Base-by-base conservation (phyloP, 768 basidiomycete genomes). In the Ramaria rubella region DNA sequence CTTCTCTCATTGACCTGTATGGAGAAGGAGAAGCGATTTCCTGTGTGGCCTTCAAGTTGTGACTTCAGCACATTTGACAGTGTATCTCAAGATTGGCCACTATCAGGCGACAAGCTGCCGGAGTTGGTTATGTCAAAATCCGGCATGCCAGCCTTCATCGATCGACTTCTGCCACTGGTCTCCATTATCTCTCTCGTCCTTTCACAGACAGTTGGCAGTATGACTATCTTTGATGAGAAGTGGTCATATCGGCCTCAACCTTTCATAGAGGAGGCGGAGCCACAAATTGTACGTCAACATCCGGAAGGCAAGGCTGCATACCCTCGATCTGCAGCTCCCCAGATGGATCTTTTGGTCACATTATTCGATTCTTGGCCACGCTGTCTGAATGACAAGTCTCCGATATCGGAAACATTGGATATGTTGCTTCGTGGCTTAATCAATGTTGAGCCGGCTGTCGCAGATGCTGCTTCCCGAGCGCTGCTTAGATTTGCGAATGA, bases 341-440 rank as follows among this genome's bases (percentile, higher is more conserved):
- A 85, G 56, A 81, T 96, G 62, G 79, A 74, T 51, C 74, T 94
- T 31, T 75, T 94, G 4, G 81, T 86, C 61, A 81, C 85, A 0
- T 83, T 86, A 64, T 87, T 93, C 68, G 85, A 87, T 58, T 80
- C 88, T 5, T 87, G 92, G 83, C 94, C 94, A 0, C 81, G 94
- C 2, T 87, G 83, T 63, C 74, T 93, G 42, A 81, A 85, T 64
- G 69, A 77, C 2, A 73, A 73, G 4, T 68, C 81, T 30, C 63
- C 80, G 42, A 67, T 86, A 48, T 66, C 75, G 11, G 85, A 86
- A 42, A 80, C 83, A 0, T 75, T 91, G 50, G 86, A 91, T 61
- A 83, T 91, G 76, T 79, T 94, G 24, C 74, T 94, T 45, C 80
- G 83, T 31, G 89, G 87, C 1, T 79, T 90, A n/a, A 77, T 90